Base-by-base conservation (phyloP, 805 yeast genomes). In the Saturnispora sanitii region DNA sequence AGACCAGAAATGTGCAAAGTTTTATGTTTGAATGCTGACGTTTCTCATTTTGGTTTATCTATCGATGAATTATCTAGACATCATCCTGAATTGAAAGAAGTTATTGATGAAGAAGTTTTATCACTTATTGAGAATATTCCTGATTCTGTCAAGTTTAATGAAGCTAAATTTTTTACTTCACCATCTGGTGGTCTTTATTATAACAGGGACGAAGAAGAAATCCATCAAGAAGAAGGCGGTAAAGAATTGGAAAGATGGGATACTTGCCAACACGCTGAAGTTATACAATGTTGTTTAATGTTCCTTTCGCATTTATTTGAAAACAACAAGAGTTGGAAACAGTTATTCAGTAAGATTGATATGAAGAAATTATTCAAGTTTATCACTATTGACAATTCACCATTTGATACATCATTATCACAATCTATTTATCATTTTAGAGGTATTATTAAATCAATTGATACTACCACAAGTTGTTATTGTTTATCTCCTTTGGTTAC, bases 61-160 rank as follows among this genome's bases (percentile, higher is more conserved):
- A 68, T 87, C 50, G 95, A 87, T 54, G 94, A 84, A 49, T 60
- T 87, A 36, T 77, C 83, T 2, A 71, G 95, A 52, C 96, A 88
- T 54, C 85, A 83, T 52, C 84, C 94, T 1, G 75, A 71, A 2
- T 64, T 86, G 45, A 77, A 82, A 37, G 78, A 82, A 0, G 52
- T 60, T 0, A 75, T 87, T 18, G 58, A 74, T 38, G 58, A 65
- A 3, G 73, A 75, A 38, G 61, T 78, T 35, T 60, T 65, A 2
- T 49, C 52, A 0, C 47, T 79, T n/a, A 62, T 79, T 1, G 58
- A 64, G 20, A 57, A 62, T 7, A 55, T 77, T 7, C 75, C 82
- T 0, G 41, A 35, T 0, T 48, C 52, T 23, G 67, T 68, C 1
- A 44, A 49, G 6, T 61, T 74, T 47, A 51, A 60, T 3, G 68